Evolutionary conservation across 345 rosid species (phyloP).

Genomic region (Euclidium syriacum): DNA sequence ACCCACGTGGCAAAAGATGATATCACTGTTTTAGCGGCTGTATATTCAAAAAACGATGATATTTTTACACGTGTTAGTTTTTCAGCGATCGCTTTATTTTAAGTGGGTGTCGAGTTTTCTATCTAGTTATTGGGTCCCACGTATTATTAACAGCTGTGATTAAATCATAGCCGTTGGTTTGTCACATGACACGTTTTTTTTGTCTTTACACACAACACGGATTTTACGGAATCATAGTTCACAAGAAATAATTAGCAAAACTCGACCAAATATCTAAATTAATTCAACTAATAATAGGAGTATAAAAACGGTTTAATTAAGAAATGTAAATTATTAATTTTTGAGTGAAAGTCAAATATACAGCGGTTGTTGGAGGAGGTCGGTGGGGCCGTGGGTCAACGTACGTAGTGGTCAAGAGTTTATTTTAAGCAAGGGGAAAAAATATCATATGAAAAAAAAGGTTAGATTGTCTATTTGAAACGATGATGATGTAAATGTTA

Average conservation of each 20-base stretch:
- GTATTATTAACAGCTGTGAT: constrained; percentile 1
- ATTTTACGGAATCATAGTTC: constrained; percentile 10
- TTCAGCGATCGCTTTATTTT: constrained; percentile 3
- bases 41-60: background rate
- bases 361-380: background rate
- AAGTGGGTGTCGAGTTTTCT: constrained; percentile 11
- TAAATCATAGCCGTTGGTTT: constrained; percentile 21
- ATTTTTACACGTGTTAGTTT: constrained; percentile 6
- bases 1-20: constrained; percentile 7
- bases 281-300: background rate
- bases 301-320: background rate
- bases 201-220: constrained; percentile 12
- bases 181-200: background rate
- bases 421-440: background rate
- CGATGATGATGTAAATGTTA: background rate
- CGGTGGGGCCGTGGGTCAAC: constrained; percentile 9
- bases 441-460: background rate
- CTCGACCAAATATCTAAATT: background rate
- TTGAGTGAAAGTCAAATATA: background rate
- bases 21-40: constrained; percentile 1
- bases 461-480: background rate
- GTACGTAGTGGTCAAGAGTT: constrained; percentile 13
- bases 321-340: background rate
- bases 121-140: background rate
- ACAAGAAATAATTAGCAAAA: background rate